Conservation (phyloP, 1,284 basidiomycete genomes). For the Veloporphyrellus conicus region DNA sequence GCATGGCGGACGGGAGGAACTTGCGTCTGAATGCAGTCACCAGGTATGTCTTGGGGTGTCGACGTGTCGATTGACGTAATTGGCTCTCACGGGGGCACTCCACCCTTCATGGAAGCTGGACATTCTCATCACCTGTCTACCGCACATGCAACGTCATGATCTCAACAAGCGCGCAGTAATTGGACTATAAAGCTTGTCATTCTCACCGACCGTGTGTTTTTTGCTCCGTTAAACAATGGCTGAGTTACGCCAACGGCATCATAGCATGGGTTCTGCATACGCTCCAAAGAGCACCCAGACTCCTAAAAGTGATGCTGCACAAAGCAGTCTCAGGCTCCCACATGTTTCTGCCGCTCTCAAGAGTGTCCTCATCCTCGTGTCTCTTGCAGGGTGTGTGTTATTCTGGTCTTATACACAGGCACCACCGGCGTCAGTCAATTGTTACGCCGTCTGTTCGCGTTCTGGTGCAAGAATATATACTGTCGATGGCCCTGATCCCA, state of each 20-base stretch:
- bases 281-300: neutral
- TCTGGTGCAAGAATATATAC: constrained; percentile 53
- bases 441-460: constrained; percentile 59
- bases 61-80: constrained; percentile 13
- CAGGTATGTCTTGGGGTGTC: neutral
- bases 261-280: neutral
- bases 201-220: neutral
- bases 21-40: too few species aligned
- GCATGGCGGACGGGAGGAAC: constrained; percentile 19
- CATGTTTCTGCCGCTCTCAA: neutral
- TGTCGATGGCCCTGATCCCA: constrained; percentile 48
- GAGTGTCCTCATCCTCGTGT: constrained; percentile 9
- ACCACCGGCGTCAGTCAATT: constrained; percentile 16
- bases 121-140: neutral
- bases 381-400: constrained; percentile 9
- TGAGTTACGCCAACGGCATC: constrained; percentile 14
- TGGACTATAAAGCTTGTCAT: neutral
- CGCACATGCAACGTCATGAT: neutral
- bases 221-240: constrained; percentile 7
- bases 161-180: neutral
- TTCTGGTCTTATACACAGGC: constrained; percentile 11
- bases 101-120: too few species aligned
- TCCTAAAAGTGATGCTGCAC: neutral
- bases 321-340: neutral
- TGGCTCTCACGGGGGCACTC: constrained; percentile 3